Percentiles rank a stretch among this genome's conserved stretches.
These are phyloP conservation scores for Pseudogymnoascus sp. DNA, from an alignment of 2,329 filamentous ascomycete species.

Conservation along the genomic window DNA sequence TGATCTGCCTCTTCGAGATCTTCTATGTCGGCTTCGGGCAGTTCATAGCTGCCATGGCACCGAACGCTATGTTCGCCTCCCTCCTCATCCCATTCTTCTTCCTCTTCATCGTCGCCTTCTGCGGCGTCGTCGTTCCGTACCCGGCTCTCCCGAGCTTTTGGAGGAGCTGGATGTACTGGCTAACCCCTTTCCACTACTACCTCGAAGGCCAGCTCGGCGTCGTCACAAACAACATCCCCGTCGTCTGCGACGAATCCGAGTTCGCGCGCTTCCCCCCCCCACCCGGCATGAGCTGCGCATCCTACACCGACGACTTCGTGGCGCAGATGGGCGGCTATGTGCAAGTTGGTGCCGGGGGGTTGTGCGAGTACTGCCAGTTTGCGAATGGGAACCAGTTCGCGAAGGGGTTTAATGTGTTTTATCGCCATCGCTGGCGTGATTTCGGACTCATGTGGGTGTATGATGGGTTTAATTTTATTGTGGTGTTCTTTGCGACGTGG, in stretches of 20 bases:
- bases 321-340: slow-evolving; percentile 54
- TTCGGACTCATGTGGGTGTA: slow-evolving; percentile 60
- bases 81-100: slow-evolving; percentile 63
- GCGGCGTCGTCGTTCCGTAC: slow-evolving; percentile 61
- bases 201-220: slow-evolving; percentile 54
- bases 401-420: slow-evolving; percentile 51
- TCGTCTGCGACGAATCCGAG: slow-evolving; percentile 49
- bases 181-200: slow-evolving; percentile 62
- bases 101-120: slow-evolving; percentile 63
- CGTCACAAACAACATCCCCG: slow-evolving; percentile 45
- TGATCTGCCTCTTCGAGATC: slow-evolving; percentile 52
- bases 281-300: slow-evolving; percentile 49
- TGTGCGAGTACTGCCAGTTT: slow-evolving; percentile 62
- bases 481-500: slow-evolving; percentile 47
- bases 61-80: slow-evolving; percentile 60
- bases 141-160: slow-evolving; percentile 54
- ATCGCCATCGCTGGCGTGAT: slow-evolving; percentile 56
- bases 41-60: slow-evolving; percentile 58
- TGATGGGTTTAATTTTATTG: slow-evolving; percentile 55
- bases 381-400: slow-evolving; percentile 44
- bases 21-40: slow-evolving; percentile 61
- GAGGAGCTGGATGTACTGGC: slow-evolving; percentile 58
- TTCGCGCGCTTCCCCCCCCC: slow-evolving; percentile 55
- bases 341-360: slow-evolving; percentile 42
- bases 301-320: slow-evolving; percentile 50